These are phyloP conservation scores for Rhodotorula taiwanensis DNA, from an alignment of 768 basidiomycete genomes.

Conservation along the genomic window DNA sequence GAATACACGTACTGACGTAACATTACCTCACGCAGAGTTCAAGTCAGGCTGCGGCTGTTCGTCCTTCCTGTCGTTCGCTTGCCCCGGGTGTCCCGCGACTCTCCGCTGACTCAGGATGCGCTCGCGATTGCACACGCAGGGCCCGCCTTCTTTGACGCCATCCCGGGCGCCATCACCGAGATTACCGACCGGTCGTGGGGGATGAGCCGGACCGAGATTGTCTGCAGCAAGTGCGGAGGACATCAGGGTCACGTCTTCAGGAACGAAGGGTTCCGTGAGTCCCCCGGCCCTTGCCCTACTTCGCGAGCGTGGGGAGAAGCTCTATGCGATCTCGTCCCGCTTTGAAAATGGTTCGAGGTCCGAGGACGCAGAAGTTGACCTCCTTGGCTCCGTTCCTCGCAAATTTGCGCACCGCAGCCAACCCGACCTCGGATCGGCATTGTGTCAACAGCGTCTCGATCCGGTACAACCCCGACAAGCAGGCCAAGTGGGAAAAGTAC, in stretches of 20 bases:
- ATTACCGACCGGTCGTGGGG: conserved; percentile 36
- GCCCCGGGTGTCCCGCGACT: too few species aligned
- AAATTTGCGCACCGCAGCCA: background rate
- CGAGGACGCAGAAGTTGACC: too few species aligned
- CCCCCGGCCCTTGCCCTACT: background rate
- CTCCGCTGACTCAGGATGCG: too few species aligned
- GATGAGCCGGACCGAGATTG: conserved; percentile 38
- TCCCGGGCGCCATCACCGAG: conserved; percentile 34
- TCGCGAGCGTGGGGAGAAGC: too few species aligned
- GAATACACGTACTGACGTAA: too few species aligned
- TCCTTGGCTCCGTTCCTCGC: too few species aligned
- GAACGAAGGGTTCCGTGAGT: background rate
- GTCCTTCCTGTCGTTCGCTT: background rate
- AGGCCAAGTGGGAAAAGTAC: conserved; percentile 1
- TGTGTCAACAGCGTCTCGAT: conserved; percentile 39
- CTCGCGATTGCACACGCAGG: conserved; percentile 8
- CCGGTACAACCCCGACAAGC: conserved; percentile 14
- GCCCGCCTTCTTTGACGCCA: conserved; percentile 41
- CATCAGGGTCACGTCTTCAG: conserved; percentile 34
- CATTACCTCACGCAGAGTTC: too few species aligned
- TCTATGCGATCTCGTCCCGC: too few species aligned
- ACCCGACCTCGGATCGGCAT: conserved; percentile 27
- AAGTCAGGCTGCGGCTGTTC: conserved; percentile 39
- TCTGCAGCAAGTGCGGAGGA: conserved; percentile 38
- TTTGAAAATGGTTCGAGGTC: too few species aligned